Base-by-base conservation (phyloP, 179 eudicot genomes). In the Vitellaria paradoxa region DNA sequence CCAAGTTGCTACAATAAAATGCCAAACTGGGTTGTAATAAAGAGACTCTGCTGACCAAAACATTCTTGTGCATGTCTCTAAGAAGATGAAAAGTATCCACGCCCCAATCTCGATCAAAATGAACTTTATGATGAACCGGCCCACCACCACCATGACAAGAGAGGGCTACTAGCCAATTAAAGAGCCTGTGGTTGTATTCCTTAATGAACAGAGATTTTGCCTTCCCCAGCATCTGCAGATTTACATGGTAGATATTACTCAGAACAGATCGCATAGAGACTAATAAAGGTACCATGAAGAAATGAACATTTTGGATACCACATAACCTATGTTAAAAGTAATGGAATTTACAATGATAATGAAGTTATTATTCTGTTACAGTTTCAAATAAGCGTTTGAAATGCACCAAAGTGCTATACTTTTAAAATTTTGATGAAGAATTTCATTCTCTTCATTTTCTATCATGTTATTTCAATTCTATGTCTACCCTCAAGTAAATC, bases 31-130 rank as follows among this genome's bases (percentile, higher is more conserved):
- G 80, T 94, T 96, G 93, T 96, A 96, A 80, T 96, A 96, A 76
- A 93, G 98, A 74, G 99, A 87, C 83, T 96, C 99, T 0, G 99
- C 91, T n/a, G 99, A 92, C 98, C 99, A 93, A 80, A 96, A 96
- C 99, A 96, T 88, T 87, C 99, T 85, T 12, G 99, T 96, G 75
- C 93, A 96, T 15, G 97, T 94, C 89, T 96, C 99, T 81, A 96
- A 85, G 90, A 96, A 96, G 74, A 96, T 91, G 85, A 96, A 96
- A 76, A 96, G 91, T 78, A 92, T 80, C 99, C 99, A 96, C 1
- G 99, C 99, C 47, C 97, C 97, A 24, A 94, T 89, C 86, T 96
- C 99, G 7, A 96, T 26, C 90, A 96, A 76, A 45, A 96, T 70
- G 75, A 96, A 92, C 87, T 96, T 96, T 67, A 96, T 77, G 67